Base-by-base conservation (phyloP, 73 alveolate species). In the Uronychia setigera region DNA sequence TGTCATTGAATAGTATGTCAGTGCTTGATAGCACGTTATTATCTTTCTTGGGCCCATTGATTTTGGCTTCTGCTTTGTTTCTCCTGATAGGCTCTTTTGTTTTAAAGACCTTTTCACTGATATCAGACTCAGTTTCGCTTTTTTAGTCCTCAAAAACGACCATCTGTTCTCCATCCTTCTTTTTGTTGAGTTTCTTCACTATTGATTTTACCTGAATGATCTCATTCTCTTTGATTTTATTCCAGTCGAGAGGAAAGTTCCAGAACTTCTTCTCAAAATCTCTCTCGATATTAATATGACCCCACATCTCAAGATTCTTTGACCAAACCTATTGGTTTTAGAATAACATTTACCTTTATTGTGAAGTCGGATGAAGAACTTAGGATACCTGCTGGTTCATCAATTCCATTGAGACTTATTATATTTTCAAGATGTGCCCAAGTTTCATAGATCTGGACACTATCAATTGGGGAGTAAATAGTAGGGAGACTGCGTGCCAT, bases 181-280 rank as follows among this genome's bases (percentile, higher is more conserved):
- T 82, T 86, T 78, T 93, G 89, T 57, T 91, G 93, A 26, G 92
- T 87, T 30, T 83, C 80, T 57, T 60, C 34, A 93, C 76, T 26
- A 94, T 90, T 60, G 82, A 88, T 76, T 88, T 84, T 5, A 95
- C 99, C 46, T 88, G 81, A 31, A 88, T 91, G n/a, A 95, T 84
- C 46, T 95, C 99, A 28, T 88, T 90, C 29, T 85, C 75, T 79
- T 93, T 88, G 60, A 89, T 82, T 33, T 93, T 93, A 1, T 88
- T 89, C 98, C 99, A 95, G 80, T 94, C 96, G 77, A 92, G 91
- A n/a, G 99, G 99, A 60, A 92, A 94, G 19, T 82, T 81, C 99
- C 99, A 95, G 33, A 81, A 67, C 34, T 94, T 95, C 27, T 90
- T 87, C 80, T 80, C 83, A 34, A 76, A 83, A 26, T 92, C 96